Conservation (phyloP, 352 stramenopile species). For the Phytophthora pluvialis region DNA sequence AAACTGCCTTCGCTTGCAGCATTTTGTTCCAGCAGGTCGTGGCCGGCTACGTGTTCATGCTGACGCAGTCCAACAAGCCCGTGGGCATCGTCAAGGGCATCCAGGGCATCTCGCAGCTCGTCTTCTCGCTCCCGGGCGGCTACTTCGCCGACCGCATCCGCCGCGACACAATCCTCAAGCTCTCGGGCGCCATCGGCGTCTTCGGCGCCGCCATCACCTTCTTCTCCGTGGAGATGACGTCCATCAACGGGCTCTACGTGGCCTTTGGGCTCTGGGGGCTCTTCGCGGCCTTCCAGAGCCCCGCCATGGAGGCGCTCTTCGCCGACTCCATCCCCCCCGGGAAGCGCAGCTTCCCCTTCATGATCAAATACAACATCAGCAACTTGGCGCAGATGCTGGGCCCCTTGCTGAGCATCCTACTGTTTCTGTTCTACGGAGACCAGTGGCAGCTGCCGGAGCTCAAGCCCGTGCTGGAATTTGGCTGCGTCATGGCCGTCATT, state of each 20-base stretch:
- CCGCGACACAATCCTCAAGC: conserved; percentile 69
- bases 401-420: conserved; percentile 54
- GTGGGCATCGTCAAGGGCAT: conserved; percentile 86
- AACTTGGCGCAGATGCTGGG: conserved; percentile 74
- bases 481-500: conserved; percentile 57
- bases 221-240: conserved; percentile 53
- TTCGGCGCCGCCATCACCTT: conserved; percentile 58
- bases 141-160: conserved; percentile 75
- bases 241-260: conserved; percentile 58
- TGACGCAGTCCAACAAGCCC: conserved; percentile 76
- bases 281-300: conserved; percentile 72
- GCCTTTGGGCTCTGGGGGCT: conserved; percentile 73
- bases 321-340: conserved; percentile 78
- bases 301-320: conserved; percentile 76
- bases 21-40: conserved; percentile 86
- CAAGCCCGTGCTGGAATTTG: conserved; percentile 64
- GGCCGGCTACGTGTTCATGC: conserved; percentile 77
- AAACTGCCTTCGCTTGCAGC: conserved; percentile 22
- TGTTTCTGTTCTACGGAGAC: conserved; percentile 74
- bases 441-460: conserved; percentile 64
- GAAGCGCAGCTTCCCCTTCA: conserved; percentile 71
- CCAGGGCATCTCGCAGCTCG: conserved; percentile 78
- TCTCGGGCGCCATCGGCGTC: conserved; percentile 64
- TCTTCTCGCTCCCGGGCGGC: conserved; percentile 72
- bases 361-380: conserved; percentile 86